Percentiles rank a stretch among this genome's conserved stretches.
phyloP scores from a whole-genome alignment of 805 yeast species.

The Kazachstania psychrophila region DNA sequence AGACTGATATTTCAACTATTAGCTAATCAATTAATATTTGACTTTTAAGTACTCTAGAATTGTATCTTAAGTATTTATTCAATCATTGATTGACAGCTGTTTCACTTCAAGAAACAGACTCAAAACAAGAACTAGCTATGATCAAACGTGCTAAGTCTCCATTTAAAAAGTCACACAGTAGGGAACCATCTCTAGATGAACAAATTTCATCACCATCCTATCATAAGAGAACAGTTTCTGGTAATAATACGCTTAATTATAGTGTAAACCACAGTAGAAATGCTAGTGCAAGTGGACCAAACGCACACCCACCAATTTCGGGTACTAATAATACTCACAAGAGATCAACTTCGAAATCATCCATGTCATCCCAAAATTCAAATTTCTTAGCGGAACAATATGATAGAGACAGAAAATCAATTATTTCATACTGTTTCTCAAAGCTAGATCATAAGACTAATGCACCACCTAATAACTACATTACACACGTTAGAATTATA shows the following conservation, averaged over 20 bases:
- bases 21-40: too few species aligned
- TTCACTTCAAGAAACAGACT: too few species aligned
- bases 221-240: constrained; percentile 18
- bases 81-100: too few species aligned
- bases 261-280: constrained; percentile 8
- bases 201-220: constrained; percentile 3
- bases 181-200: constrained; percentile 28
- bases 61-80: too few species aligned
- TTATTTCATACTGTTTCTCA: constrained; percentile 43
- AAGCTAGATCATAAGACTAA: constrained; percentile 35
- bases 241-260: constrained; percentile 6
- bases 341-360: constrained; percentile 28
- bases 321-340: constrained; percentile 21
- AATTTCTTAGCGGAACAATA: constrained; percentile 45
- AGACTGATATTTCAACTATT: too few species aligned
- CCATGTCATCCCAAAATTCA: constrained; percentile 26
- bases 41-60: too few species aligned
- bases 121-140: too few species aligned
- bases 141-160: constrained; percentile 32
- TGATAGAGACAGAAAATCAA: constrained; percentile 43
- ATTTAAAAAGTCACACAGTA: constrained; percentile 28
- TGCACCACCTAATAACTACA: constrained; percentile 45
- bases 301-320: constrained; percentile 20
- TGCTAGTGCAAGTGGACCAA: constrained; percentile 9
- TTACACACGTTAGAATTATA: constrained; percentile 64